These are phyloP conservation scores for Kokia cookei DNA, from an alignment of 441 rosid species.

Conservation along the genomic window DNA sequence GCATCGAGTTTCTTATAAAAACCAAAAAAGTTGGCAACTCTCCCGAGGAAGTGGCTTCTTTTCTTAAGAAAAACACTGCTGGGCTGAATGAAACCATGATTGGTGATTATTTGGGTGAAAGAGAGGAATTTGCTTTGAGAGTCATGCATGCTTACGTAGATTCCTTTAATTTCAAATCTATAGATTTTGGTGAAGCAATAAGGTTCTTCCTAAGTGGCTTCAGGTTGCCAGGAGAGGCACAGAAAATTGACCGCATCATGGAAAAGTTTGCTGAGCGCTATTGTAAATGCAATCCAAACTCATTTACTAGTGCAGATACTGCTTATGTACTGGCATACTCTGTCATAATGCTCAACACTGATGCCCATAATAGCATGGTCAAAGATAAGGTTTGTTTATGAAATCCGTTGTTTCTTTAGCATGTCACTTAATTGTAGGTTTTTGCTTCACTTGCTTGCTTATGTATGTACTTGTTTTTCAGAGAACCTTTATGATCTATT, in stretches of 20 bases:
- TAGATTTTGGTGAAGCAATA: constrained; percentile 90
- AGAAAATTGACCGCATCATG: constrained; percentile 98
- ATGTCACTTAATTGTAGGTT: constrained; percentile 1
- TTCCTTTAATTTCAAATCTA: constrained; percentile 79
- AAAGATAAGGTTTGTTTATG: constrained; percentile 82
- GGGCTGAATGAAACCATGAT: constrained; percentile 85
- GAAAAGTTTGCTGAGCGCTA: constrained; percentile 98
- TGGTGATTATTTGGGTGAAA: constrained; percentile 97
- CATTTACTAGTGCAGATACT: constrained; percentile 94
- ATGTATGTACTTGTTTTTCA: neutral
- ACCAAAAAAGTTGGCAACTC: constrained; percentile 70
- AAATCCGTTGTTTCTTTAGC: constrained; percentile 14
- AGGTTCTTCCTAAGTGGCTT: constrained; percentile 92
- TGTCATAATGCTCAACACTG: constrained; percentile 97
- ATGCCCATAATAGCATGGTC: constrained; percentile 97
- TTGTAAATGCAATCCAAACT: constrained; percentile 90
- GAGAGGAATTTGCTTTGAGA: constrained; percentile 83
- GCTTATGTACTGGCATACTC: constrained; percentile 99
- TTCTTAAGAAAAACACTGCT: constrained; percentile 57
- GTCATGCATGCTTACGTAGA: constrained; percentile 99
- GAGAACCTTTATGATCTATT: neutral
- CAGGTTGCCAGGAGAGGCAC: constrained; percentile 98
- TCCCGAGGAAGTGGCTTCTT: constrained; percentile 79
- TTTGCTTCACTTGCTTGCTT: constrained; percentile 1
- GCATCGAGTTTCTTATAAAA: constrained; percentile 79